Evolutionary conservation across 2,329 filamentous ascomycete genomes (phyloP), one percentile per base, ranked within the genome.

Genomic region (Aspergillus awamori): DNA sequence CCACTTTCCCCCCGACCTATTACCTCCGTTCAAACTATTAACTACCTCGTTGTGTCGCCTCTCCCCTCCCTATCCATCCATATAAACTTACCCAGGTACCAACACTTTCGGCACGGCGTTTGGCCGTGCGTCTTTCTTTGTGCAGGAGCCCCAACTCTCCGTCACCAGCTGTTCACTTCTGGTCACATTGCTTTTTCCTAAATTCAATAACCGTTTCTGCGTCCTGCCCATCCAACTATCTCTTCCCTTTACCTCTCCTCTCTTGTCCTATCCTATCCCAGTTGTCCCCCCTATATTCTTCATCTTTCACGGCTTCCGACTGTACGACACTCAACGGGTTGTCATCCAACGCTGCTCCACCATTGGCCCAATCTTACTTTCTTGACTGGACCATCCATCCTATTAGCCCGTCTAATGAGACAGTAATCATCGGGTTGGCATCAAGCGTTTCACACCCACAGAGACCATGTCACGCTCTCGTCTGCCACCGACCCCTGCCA

Each of bases 401-500:
- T 7, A 51, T 51, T 51, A 51, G 47, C 47, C n/a, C 26, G 26
- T 39, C 30, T 17, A 7, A 38, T 47, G 39, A 13, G 38, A 26
- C 15, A 47, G 26, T 11, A 59, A 30, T 47, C 43, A 47, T 47
- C 45, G 33, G 28, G 15, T 54, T 55, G 22, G 41, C 51, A 36
- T 15, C 30, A 8, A 48, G 24, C 57, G 20, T 38, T 48, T 36
- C 51, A 15, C 15, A 30, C 20, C 39, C 15, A 38, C 48, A 45
- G n/a, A 22, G 8, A 66, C 8, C 56, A 76, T 77, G 74, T 74
- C 74, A 62, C 72, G 68, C 41, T 68, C 72, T 48, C 69, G 69
- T 63, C 69, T 74, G n/a, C 74, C 73, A 51, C 74, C 72, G 38
- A 76, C 75, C 5, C 76, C 76, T 43, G 67, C 74, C 57, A 77